Conservation (phyloP, 2,329 filamentous ascomycete genomes). For the Neofusicoccum parvum region DNA sequence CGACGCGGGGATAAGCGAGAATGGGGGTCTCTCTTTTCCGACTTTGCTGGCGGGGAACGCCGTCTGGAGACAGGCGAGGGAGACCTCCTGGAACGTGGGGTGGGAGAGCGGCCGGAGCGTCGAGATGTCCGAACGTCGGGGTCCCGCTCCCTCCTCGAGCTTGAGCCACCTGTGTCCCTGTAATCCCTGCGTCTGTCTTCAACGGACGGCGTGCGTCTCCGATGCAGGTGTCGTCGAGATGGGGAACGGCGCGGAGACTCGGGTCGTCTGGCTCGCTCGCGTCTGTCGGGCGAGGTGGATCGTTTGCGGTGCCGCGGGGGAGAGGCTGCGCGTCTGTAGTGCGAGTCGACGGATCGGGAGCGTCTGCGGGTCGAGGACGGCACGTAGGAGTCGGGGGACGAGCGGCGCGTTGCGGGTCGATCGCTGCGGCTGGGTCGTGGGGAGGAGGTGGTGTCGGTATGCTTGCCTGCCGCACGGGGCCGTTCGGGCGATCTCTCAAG, state of each 20-base stretch:
- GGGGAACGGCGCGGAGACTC: slow-evolving; percentile 35
- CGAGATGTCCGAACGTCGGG: slow-evolving; percentile 29
- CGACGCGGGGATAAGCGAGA: slow-evolving; percentile 31
- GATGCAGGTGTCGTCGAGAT: slow-evolving; percentile 30
- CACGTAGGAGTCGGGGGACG: slow-evolving; percentile 41
- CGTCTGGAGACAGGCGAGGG: slow-evolving; percentile 29
- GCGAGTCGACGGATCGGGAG: slow-evolving; percentile 45
- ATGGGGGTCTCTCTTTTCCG: slow-evolving; percentile 29
- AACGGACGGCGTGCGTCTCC: slow-evolving; percentile 30
- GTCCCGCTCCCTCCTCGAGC: slow-evolving; percentile 21
- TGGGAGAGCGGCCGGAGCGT: slow-evolving; percentile 33
- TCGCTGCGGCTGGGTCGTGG: slow-evolving; percentile 36
- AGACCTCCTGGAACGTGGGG: slow-evolving; percentile 35
- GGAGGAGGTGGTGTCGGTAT: slow-evolving; percentile 34
- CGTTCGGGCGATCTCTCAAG: slow-evolving; percentile 37
- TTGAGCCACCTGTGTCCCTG: slow-evolving; percentile 1
- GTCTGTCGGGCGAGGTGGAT: slow-evolving; percentile 35
- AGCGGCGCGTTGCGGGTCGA: slow-evolving; percentile 32
- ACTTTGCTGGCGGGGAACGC: slow-evolving; percentile 29
- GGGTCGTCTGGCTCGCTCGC: slow-evolving; percentile 30
- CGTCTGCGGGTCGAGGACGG: slow-evolving; percentile 38
- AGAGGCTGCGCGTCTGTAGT: slow-evolving; percentile 36
- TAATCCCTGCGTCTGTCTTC: slow-evolving; percentile 27
- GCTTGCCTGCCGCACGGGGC: slow-evolving; percentile 34
- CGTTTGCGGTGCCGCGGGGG: slow-evolving; percentile 35